Evolutionary conservation across 306 rosid genomes (phyloP), one percentile per base, ranked within the genome.

Genomic region (Mucuna pruriens): DNA sequence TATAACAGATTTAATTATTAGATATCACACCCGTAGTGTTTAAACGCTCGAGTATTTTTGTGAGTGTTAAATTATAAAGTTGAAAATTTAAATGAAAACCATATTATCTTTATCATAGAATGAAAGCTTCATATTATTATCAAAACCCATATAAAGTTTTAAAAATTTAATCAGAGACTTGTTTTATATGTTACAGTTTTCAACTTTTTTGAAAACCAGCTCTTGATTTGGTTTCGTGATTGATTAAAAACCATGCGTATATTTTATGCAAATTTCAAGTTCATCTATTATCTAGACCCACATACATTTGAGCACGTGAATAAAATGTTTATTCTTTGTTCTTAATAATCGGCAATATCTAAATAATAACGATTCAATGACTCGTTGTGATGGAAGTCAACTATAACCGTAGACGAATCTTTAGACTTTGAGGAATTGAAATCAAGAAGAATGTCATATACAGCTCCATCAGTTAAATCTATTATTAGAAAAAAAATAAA

Each of bases 251-350:
- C 1, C 26, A 54, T 54, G n/a, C n/a, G 26, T 20, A 48, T 48
- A 48, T 6, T n/a, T 38, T 36, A 17, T 39, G 51, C 75, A 44
- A 45, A 44, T 15, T 7, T 23, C 36, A 20, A 45, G 7, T 22
- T 6, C 52, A 15, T 67, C n/a, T 40, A 33, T 52, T 38, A 5
- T 40, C 11, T 13, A 13, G 15, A 15, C 25, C 22, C 26, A 61
- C 52, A 44, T 23, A 69, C 23, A 69, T 20, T 69, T 25, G 39
- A 45, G 57, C 57, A 69, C 75, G 75, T 69, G 57, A 44, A 45
- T 23, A 11, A 68, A 9, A 64, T 64, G 71, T 34, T n/a, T 34
- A n/a, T 1, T 8, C 3, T 3, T 64, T n/a, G 70, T n/a, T 36
- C 49, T n/a, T 34, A 0, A 15, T 63, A 34, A 29, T 63, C 7